Conservation (phyloP, 1,284 basidiomycete genomes). For the Megacollybia platyphylla region DNA sequence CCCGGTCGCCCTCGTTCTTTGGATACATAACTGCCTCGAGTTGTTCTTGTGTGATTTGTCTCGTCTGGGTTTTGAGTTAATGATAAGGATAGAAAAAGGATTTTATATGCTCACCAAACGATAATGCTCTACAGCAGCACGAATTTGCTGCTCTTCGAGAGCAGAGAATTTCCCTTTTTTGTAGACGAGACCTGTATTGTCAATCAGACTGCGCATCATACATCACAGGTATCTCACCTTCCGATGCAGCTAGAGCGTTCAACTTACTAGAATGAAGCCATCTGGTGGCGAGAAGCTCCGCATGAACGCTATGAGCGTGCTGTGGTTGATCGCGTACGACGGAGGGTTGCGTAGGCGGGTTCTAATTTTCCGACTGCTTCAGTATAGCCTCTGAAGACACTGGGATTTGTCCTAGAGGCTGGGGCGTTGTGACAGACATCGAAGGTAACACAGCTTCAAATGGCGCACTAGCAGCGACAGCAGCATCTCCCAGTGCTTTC, state of each 20-base stretch:
- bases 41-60: conserved; percentile 36
- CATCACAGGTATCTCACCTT: conserved; percentile 31
- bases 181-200: conserved; percentile 53
- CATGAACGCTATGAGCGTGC: conserved; percentile 22
- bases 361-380: conserved; percentile 11
- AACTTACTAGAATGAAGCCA: conserved; percentile 63
- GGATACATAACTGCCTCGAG: conserved; percentile 53
- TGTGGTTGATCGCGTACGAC: background rate
- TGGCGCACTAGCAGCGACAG: conserved; percentile 27
- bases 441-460: background rate
- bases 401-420: conserved; percentile 16
- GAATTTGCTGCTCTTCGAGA: conserved; percentile 57
- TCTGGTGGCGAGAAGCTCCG: conserved; percentile 47
- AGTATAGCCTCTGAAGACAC: conserved; percentile 16
- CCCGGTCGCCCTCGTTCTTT: conserved; percentile 44
- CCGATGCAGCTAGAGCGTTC: conserved; percentile 47
- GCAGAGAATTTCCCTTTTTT: conserved; percentile 78
- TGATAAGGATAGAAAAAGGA: conserved; percentile 2
- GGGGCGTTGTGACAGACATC: background rate
- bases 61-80: conserved; percentile 20
- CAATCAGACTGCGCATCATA: conserved; percentile 2
- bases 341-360: conserved; percentile 9
- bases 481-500: conserved; percentile 47
- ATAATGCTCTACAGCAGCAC: conserved; percentile 50
- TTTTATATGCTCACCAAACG: conserved; percentile 29